These are phyloP conservation scores for Spathaspora sp. DNA, from an alignment of 1,139 yeast genomes.

Conservation along the genomic window DNA sequence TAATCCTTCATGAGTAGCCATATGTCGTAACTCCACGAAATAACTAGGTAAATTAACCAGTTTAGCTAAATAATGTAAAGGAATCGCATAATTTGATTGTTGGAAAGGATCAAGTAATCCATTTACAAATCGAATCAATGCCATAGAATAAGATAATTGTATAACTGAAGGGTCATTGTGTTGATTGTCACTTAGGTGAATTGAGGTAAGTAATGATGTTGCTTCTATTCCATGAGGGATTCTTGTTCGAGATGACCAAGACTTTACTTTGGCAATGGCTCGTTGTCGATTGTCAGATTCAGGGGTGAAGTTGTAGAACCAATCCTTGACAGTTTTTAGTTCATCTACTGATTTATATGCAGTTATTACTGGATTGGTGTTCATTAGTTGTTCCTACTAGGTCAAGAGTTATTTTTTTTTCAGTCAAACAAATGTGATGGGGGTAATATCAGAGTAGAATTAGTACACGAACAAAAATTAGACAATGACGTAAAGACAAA, in stretches of 20 bases:
- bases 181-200: conserved; percentile 35
- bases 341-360: conserved; percentile 59
- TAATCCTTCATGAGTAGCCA: conserved; percentile 85
- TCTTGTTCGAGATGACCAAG: conserved; percentile 37
- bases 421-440: background rate
- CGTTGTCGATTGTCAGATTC: conserved; percentile 23
- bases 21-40: conserved; percentile 89
- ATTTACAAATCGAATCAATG: conserved; percentile 83
- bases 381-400: conserved; percentile 5
- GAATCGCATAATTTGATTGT: conserved; percentile 74
- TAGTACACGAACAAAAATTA: too few species aligned
- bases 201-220: conserved; percentile 62
- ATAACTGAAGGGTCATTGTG: conserved; percentile 24
- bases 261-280: conserved; percentile 49
- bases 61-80: conserved; percentile 73
- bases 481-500: too few species aligned
- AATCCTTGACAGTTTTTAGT: conserved; percentile 49
- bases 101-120: conserved; percentile 89
- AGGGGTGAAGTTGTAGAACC: conserved; percentile 51
- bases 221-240: conserved; percentile 51
- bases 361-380: conserved; percentile 44
- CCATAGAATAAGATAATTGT: conserved; percentile 68
- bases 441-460: too few species aligned
- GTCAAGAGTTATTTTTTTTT: background rate
- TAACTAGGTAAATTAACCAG: conserved; percentile 69